These are phyloP conservation scores for Boletus holoroseus DNA, from an alignment of 1,284 basidiomycete genomes.

Conservation along the genomic window DNA sequence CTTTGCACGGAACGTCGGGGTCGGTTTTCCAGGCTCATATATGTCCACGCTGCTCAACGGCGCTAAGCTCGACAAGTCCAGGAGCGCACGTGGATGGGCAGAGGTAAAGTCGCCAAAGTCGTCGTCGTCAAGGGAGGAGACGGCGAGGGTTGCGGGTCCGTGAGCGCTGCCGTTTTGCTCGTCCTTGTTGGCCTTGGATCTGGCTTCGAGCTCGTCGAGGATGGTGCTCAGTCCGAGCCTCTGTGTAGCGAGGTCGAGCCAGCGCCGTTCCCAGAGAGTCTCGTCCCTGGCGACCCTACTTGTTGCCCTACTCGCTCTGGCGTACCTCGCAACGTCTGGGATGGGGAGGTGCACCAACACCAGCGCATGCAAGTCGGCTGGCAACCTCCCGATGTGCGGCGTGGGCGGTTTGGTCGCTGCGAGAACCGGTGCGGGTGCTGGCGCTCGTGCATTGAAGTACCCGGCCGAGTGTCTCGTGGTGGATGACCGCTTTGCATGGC, in stretches of 20 bases:
- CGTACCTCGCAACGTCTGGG: constrained; percentile 73
- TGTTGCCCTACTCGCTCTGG: constrained; percentile 60
- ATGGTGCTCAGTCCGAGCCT: constrained; percentile 39
- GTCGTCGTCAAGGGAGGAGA: constrained; percentile 70
- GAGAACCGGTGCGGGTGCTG: constrained; percentile 28
- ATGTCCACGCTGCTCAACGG: constrained; percentile 9
- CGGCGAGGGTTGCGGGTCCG: constrained; percentile 51
- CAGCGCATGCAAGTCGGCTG: constrained; percentile 68
- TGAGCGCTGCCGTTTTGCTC: constrained; percentile 3
- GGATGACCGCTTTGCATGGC: constrained; percentile 13
- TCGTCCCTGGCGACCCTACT: constrained; percentile 65
- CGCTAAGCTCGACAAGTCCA: constrained; percentile 20
- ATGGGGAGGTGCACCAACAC: constrained; percentile 70
- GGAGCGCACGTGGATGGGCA: constrained; percentile 28
- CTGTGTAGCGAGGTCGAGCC: constrained; percentile 53
- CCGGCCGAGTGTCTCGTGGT: constrained; percentile 9
- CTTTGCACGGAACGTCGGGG: constrained; percentile 41
- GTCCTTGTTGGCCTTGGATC: constrained; percentile 18
- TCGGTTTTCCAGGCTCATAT: constrained; percentile 24
- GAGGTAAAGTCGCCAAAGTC: constrained; percentile 87
- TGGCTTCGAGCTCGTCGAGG: constrained; percentile 58
- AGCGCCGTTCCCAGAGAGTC: constrained; percentile 67
- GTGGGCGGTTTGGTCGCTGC: constrained; percentile 25
- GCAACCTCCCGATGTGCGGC: constrained; percentile 62
- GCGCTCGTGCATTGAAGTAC: constrained; percentile 23